Evolutionary conservation across 2,329 filamentous ascomycete species (phyloP).

Genomic region (Cladosporium austrohemisphaericum): DNA sequence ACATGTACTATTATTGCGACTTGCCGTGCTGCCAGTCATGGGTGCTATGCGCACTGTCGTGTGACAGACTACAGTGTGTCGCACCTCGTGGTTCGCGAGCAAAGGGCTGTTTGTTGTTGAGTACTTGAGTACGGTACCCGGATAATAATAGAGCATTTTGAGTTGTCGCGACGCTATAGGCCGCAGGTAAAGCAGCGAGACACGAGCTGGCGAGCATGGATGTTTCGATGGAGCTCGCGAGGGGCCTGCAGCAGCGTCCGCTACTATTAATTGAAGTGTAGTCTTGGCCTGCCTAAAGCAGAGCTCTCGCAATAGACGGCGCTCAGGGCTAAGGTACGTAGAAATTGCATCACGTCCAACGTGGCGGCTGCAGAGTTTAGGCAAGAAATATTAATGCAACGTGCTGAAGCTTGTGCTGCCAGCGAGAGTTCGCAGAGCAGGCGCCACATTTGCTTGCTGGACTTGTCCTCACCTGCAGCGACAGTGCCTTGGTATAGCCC

Average conservation of each 20-base stretch:
- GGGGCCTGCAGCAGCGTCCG: not conserved
- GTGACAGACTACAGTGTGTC: no score
- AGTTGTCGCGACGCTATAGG: not conserved
- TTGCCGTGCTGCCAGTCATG: no score
- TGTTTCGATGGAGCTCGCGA: not conserved
- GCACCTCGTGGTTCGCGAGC: no score
- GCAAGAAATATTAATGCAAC: not conserved
- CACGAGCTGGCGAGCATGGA: not conserved
- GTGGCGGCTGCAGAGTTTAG: not conserved
- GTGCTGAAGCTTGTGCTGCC: no score
- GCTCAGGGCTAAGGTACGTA: not conserved
- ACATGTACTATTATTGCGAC: no score
- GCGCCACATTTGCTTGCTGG: no score
- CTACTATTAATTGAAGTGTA: no score
- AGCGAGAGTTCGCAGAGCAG: no score
- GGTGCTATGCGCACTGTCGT: no score
- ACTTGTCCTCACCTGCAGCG: not conserved
- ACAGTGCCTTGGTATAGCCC: not conserved
- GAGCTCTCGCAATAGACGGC: not conserved
- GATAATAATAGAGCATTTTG: not conserved
- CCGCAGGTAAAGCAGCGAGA: not conserved
- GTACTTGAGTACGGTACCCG: not conserved
- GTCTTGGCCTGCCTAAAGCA: not conserved
- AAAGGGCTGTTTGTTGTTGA: no score
- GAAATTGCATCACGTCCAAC: no score